Percentiles rank a stretch among this genome's conserved stretches.
These are phyloP conservation scores for Colletotrichum theobromicola DNA, from an alignment of 2,329 filamentous ascomycete genomes.

Conservation along the genomic window DNA sequence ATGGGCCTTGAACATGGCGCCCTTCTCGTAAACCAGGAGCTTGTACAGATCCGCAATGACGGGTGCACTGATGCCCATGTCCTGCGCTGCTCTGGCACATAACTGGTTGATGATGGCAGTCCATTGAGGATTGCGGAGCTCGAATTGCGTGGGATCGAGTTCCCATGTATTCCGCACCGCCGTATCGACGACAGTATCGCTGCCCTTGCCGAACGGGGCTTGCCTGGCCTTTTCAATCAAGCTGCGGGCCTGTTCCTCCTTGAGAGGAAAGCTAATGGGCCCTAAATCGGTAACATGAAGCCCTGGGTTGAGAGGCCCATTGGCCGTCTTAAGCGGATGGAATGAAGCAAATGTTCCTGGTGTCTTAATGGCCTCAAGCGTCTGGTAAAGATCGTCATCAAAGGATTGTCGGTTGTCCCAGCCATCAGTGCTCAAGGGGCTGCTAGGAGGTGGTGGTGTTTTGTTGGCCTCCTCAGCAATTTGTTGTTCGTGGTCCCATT, in stretches of 20 bases:
- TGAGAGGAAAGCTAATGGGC: constrained; percentile 28
- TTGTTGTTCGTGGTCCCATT: neutral
- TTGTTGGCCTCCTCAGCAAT: neutral
- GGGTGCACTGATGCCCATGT: constrained; percentile 35
- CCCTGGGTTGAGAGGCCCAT: neutral
- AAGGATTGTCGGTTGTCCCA: neutral
- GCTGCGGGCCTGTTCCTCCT: constrained; percentile 25
- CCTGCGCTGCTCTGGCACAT: constrained; percentile 25
- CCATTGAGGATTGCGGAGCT: constrained; percentile 40
- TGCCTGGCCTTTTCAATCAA: constrained; percentile 31
- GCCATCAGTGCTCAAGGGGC: neutral
- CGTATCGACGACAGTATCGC: constrained; percentile 43
- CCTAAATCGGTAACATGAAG: constrained; percentile 24
- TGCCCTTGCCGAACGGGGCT: constrained; percentile 43
- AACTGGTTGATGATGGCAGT: constrained; percentile 26
- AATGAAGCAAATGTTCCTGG: constrained; percentile 24
- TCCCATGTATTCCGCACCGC: constrained; percentile 48
- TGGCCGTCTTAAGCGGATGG: neutral
- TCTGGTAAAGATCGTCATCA: constrained; percentile 9
- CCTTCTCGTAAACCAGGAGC: constrained; percentile 54
- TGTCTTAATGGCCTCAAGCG: constrained; percentile 12
- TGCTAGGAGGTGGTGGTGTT: neutral
- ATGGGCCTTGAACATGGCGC: constrained; percentile 53
- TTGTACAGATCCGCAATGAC: constrained; percentile 47
- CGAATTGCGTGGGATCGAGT: constrained; percentile 42